Percentiles rank a stretch among this genome's conserved stretches.
Evolutionary conservation across 495 filamentous ascomycete species (phyloP).

Genomic region (Podospora pseudoanserina): DNA sequence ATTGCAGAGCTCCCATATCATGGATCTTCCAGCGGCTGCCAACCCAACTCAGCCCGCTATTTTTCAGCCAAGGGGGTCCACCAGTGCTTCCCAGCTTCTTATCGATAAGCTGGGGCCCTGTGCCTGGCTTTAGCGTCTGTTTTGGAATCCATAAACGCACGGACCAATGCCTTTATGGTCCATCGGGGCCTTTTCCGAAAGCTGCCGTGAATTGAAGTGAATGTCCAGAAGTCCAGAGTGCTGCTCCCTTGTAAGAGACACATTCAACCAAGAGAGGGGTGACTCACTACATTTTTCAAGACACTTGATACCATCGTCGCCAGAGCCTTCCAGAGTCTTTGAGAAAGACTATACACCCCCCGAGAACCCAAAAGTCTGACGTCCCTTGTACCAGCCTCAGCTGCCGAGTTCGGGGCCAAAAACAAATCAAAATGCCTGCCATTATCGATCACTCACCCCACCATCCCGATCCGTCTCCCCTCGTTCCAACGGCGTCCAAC

Average conservation of each 20-base stretch:
- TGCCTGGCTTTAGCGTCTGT: background rate
- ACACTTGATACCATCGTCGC: background rate
- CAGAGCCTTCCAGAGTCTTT: background rate
- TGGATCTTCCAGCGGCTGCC: conserved; percentile 8
- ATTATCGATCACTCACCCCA: conserved; percentile 84
- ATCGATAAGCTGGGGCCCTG: conserved; percentile 20
- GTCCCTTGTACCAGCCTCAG: background rate
- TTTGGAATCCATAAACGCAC: background rate
- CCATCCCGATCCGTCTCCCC: conserved; percentile 65
- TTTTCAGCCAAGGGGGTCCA: conserved; percentile 14
- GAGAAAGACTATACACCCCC: background rate
- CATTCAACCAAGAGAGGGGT: background rate
- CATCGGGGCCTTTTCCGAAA: background rate
- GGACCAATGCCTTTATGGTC: background rate
- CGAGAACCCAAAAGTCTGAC: background rate
- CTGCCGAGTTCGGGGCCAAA: background rate
- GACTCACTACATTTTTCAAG: background rate
- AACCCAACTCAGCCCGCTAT: conserved; percentile 12
- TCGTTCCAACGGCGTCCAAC: conserved; percentile 74
- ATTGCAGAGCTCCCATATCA: background rate
- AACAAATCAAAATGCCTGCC: conserved; percentile 38
- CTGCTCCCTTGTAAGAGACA: background rate
- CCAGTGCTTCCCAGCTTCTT: background rate
- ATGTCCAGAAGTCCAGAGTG: background rate
- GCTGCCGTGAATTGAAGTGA: background rate